Evolutionary conservation across 2,329 filamentous ascomycete genomes (phyloP).

Genomic region (Calonectria pseudoreteaudii): DNA sequence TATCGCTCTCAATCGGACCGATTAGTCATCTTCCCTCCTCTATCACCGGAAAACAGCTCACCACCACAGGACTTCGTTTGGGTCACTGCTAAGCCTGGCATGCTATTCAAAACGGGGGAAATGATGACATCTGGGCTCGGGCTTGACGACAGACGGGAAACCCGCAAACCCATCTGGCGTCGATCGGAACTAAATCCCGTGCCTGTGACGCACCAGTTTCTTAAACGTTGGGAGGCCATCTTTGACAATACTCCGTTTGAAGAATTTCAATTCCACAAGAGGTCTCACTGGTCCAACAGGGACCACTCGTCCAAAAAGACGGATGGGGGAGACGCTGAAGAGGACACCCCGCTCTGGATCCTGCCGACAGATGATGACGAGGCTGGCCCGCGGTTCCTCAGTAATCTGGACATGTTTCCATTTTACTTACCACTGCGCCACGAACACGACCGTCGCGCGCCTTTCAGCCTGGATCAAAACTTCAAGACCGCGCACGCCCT

Average conservation of each 20-base stretch:
- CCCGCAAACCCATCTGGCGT: too few species aligned
- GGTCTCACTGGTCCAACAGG: not conserved
- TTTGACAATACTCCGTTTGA: not conserved
- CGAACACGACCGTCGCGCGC: not conserved
- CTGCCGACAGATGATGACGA: not conserved
- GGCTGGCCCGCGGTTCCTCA: not conserved
- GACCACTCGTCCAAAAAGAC: too few species aligned
- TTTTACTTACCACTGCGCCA: not conserved
- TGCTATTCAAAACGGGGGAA: not conserved
- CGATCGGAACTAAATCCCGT: not conserved
- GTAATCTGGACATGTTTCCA: not conserved
- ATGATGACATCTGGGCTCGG: not conserved
- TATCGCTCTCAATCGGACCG: not conserved
- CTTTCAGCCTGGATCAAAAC: not conserved
- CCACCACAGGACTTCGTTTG: not conserved
- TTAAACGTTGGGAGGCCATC: not conserved
- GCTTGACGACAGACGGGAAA: not conserved
- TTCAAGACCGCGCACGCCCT: not conserved
- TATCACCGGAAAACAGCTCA: not conserved
- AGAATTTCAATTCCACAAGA: not conserved
- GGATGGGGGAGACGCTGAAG: not conserved
- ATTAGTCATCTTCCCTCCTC: not conserved
- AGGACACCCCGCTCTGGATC: not conserved
- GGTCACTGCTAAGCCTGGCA: not conserved
- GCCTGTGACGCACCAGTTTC: not conserved